These are phyloP conservation scores for Candida nanaspora DNA, from an alignment of 805 yeast genomes.

Conservation along the genomic window DNA sequence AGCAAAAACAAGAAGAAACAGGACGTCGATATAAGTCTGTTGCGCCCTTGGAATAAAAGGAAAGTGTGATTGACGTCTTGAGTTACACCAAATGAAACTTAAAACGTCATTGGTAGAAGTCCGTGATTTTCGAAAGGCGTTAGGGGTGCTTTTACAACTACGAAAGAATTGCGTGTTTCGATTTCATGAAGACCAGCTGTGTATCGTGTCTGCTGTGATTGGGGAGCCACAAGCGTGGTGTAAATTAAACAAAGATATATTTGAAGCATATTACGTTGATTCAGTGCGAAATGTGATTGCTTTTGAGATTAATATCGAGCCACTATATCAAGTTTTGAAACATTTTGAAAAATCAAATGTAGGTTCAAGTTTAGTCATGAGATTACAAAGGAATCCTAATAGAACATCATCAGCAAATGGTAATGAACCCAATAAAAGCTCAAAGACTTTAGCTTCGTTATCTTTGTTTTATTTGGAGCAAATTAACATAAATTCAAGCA, in stretches of 20 bases:
- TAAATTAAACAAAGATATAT: conserved; percentile 38
- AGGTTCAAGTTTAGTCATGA: conserved; percentile 38
- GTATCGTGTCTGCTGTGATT: conserved; percentile 43
- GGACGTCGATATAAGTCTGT: no score
- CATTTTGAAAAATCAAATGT: conserved; percentile 49
- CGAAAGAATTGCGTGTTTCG: conserved; percentile 51
- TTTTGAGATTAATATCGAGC: conserved; percentile 57
- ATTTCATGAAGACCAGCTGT: conserved; percentile 42
- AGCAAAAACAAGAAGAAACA: not conserved
- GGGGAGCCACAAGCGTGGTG: conserved; percentile 69
- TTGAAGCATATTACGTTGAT: conserved; percentile 43
- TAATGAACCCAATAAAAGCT: not conserved
- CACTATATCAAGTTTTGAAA: conserved; percentile 47
- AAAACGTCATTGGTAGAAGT: conserved; percentile 18
- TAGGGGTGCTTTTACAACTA: conserved; percentile 27
- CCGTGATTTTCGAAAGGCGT: conserved; percentile 14
- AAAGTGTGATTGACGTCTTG: not conserved
- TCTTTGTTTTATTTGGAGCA: conserved; percentile 48
- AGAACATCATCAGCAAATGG: not conserved
- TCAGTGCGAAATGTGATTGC: conserved; percentile 46
- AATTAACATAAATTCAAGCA: conserved; percentile 32
- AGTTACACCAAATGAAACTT: conserved; percentile 16
- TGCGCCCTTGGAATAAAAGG: not conserved
- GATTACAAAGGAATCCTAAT: conserved; percentile 38
- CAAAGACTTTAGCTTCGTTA: conserved; percentile 38